These are phyloP conservation scores for Helminthosporium solani DNA, from an alignment of 2,329 filamentous ascomycete genomes.

Conservation along the genomic window DNA sequence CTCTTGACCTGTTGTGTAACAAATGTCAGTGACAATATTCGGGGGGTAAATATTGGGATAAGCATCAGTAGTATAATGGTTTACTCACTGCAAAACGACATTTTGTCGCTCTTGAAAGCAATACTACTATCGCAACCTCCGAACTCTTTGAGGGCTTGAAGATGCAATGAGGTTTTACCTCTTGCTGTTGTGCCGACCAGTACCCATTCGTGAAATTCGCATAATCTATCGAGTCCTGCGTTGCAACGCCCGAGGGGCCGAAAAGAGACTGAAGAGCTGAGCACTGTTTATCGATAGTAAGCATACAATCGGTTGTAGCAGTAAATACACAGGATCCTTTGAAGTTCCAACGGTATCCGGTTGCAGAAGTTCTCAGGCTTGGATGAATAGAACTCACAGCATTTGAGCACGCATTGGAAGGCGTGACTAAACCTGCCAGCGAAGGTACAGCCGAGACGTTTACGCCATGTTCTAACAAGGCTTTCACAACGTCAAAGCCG, in stretches of 20 bases:
- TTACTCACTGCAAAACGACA: conserved; percentile 15
- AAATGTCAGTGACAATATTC: neutral
- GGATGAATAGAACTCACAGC: conserved; percentile 14
- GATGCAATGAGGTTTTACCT: conserved; percentile 25
- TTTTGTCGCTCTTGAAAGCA: conserved; percentile 22
- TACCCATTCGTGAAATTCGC: conserved; percentile 17
- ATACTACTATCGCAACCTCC: conserved; percentile 20
- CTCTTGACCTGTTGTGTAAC: neutral
- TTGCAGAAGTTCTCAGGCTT: too few relatives aligned
- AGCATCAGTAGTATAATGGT: too few relatives aligned
- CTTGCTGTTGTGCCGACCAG: conserved; percentile 28
- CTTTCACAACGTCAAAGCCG: conserved; percentile 8
- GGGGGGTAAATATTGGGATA: neutral
- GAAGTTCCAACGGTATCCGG: too few relatives aligned
- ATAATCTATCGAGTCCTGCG: conserved; percentile 14
- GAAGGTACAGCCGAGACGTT: conserved; percentile 10
- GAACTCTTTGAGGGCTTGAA: conserved; percentile 23
- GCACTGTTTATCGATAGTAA: conserved; percentile 19
- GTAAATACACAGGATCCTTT: too few relatives aligned
- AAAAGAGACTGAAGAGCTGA: conserved; percentile 23
- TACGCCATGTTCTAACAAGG: conserved; percentile 15
- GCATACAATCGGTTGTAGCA: too few relatives aligned
- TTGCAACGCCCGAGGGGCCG: conserved; percentile 17
- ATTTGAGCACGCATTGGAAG: conserved; percentile 11
- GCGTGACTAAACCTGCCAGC: conserved; percentile 2